These are phyloP conservation scores for Pythium myriotylum DNA, from an alignment of 352 stramenopile genomes.

Conservation along the genomic window DNA sequence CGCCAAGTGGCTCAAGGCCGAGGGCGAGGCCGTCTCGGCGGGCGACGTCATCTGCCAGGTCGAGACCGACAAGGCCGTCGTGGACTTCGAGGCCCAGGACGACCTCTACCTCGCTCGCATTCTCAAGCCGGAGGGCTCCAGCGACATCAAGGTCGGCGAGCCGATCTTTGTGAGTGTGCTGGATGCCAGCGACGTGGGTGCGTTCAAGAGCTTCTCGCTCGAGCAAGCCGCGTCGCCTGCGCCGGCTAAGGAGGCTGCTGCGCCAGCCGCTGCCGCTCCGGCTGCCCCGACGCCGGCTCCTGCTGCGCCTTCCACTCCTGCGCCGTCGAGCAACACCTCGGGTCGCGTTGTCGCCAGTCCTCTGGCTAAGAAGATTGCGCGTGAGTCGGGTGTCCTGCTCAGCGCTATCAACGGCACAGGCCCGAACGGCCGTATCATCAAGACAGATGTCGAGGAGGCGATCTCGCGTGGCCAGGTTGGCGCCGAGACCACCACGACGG, in stretches of 20 bases:
- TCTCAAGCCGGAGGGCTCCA: conserved; percentile 81
- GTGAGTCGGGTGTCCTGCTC: conserved; percentile 76
- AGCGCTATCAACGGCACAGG: conserved; percentile 78
- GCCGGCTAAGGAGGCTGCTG: conserved; percentile 21
- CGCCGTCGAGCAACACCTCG: conserved; percentile 34
- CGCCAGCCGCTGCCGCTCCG: conserved; percentile 26
- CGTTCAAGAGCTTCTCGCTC: conserved; percentile 57
- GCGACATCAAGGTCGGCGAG: conserved; percentile 86
- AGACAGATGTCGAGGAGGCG: conserved; percentile 93
- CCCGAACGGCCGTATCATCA: conserved; percentile 91
- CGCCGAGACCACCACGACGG: conserved; percentile 19
- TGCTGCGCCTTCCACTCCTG: conserved; percentile 11
- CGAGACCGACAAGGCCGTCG: conserved; percentile 98
- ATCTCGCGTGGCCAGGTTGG: conserved; percentile 61
- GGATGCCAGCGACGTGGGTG: conserved; percentile 54
- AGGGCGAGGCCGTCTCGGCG: conserved; percentile 90
- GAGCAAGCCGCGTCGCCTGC: conserved; percentile 31
- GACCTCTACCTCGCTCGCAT: conserved; percentile 96
- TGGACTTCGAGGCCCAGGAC: conserved; percentile 98
- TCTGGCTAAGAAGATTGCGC: conserved; percentile 91
- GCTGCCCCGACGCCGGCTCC: conserved; percentile 33
- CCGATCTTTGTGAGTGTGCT: conserved; percentile 72
- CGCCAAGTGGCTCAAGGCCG: conserved; percentile 92
- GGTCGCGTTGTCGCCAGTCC: conserved; percentile 93
- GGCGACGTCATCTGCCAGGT: conserved; percentile 95